phyloP scores from a whole-genome alignment of 495 filamentous ascomycete species.

The Bryoglossum gracile region DNA sequence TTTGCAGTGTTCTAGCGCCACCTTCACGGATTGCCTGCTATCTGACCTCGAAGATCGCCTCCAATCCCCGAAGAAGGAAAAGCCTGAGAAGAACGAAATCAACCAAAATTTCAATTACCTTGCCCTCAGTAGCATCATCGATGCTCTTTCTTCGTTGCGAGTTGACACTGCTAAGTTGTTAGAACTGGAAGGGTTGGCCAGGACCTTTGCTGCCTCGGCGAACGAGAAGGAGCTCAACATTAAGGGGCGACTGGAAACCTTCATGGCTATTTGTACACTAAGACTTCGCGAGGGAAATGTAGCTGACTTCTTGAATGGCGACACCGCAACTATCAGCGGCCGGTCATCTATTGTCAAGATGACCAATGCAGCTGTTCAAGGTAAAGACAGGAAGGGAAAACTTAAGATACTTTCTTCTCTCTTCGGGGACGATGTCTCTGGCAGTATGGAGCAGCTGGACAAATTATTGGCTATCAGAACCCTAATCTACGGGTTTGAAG shows the following conservation, averaged over 20 bases:
- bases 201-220: not conserved
- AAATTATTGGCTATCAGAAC: constrained; percentile 16
- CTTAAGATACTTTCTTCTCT: constrained; percentile 14
- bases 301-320: not conserved
- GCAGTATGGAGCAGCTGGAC: constrained; percentile 2
- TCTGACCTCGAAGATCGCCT: constrained; percentile 7
- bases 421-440: constrained; percentile 1
- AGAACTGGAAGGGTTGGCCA: constrained; percentile 2
- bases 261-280: constrained; percentile 4
- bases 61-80: not conserved
- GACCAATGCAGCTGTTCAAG: not conserved
- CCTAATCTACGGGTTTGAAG: too few species aligned
- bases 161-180: constrained; percentile 6
- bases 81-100: not conserved
- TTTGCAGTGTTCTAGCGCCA: not conserved
- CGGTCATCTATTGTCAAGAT: constrained; percentile 12
- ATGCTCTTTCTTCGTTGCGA: constrained; percentile 7
- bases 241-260: constrained; percentile 10
- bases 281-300: not conserved
- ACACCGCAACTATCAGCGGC: constrained; percentile 14
- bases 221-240: constrained; percentile 4
- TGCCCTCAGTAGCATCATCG: constrained; percentile 6
- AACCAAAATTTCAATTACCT: not conserved
- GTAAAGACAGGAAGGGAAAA: constrained; percentile 11
- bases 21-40: constrained; percentile 12